Percentiles rank a stretch among this genome's conserved stretches.
Conservation (phyloP, 1,139 yeast genomes). For the Hyphopichia buzzinii region DNA sequence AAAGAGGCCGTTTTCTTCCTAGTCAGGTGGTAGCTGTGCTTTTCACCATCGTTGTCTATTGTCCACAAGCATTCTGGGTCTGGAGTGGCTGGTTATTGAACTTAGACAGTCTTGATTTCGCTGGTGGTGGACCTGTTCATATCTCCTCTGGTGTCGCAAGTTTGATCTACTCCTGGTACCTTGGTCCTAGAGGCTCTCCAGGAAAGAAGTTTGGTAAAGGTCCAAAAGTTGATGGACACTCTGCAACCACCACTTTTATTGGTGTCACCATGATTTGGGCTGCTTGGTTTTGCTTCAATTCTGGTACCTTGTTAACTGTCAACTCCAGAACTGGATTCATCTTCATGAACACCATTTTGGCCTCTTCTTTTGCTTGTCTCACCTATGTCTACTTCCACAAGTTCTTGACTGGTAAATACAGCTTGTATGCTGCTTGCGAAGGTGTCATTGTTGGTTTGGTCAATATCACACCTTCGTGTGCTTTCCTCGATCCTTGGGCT, state of each 20-base stretch:
- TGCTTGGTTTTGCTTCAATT: slow-evolving; percentile 53
- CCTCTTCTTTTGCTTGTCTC: slow-evolving; percentile 41
- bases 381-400: slow-evolving; percentile 37
- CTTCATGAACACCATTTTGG: slow-evolving; percentile 47
- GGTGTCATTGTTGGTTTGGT: slow-evolving; percentile 50
- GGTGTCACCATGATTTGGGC: slow-evolving; percentile 51
- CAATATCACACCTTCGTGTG: slow-evolving; percentile 52
- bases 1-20: slow-evolving; percentile 41
- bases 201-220: slow-evolving; percentile 33
- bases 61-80: slow-evolving; percentile 85
- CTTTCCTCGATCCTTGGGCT: slow-evolving; percentile 49
- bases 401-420: slow-evolving; percentile 36
- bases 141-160: slow-evolving; percentile 45
- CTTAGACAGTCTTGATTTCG: slow-evolving; percentile 88
- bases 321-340: slow-evolving; percentile 47
- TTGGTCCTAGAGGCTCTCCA: slow-evolving; percentile 21
- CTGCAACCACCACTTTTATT: slow-evolving; percentile 39
- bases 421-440: slow-evolving; percentile 45
- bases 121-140: slow-evolving; percentile 77
- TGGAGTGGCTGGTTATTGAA: slow-evolving; percentile 92
- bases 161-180: slow-evolving; percentile 37
- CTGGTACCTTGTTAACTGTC: slow-evolving; percentile 46
- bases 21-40: slow-evolving; percentile 37
- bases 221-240: slow-evolving; percentile 31
- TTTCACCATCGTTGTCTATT: slow-evolving; percentile 43